These are phyloP conservation scores for Coemansia erecta DNA, from an alignment of 192 early-diverging fungal genomes.

Conservation along the genomic window DNA sequence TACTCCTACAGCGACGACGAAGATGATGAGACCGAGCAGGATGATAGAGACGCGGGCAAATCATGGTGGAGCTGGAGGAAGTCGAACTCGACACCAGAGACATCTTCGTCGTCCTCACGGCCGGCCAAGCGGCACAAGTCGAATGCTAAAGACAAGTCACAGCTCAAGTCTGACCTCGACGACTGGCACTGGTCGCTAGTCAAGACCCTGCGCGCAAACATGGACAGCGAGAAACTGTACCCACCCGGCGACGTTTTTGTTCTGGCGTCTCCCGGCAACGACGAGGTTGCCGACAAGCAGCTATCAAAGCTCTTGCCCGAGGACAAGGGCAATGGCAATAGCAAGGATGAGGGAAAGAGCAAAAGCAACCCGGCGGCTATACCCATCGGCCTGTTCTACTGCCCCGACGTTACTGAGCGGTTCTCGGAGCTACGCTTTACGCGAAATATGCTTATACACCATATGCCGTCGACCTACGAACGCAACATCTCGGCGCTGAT, in stretches of 20 bases:
- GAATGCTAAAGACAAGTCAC: not conserved
- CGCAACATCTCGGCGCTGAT: slow-evolving; percentile 43
- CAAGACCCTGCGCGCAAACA: slow-evolving; percentile 78
- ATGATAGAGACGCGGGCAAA: not conserved
- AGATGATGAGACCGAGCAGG: not conserved
- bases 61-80: not conserved
- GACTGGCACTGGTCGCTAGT: slow-evolving; percentile 83
- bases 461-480: slow-evolving; percentile 74
- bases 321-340: not conserved
- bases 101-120: not conserved
- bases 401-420: slow-evolving; percentile 72
- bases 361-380: slow-evolving; percentile 7
- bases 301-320: slow-evolving; percentile 8
- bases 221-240: slow-evolving; percentile 82
- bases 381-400: slow-evolving; percentile 58
- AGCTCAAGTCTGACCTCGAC: slow-evolving; percentile 39
- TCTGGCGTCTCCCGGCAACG: slow-evolving; percentile 44
- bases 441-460: slow-evolving; percentile 76
- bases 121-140: not conserved
- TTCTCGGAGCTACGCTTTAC: slow-evolving; percentile 81
- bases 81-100: not conserved
- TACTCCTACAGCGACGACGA: slow-evolving; percentile 15
- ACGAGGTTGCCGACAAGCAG: slow-evolving; percentile 36
- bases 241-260: slow-evolving; percentile 73
- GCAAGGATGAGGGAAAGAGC: slow-evolving; percentile 3